Evolutionary conservation across 2,329 filamentous ascomycete genomes (phyloP).

Genomic region (Cladophialophora exuberans): DNA sequence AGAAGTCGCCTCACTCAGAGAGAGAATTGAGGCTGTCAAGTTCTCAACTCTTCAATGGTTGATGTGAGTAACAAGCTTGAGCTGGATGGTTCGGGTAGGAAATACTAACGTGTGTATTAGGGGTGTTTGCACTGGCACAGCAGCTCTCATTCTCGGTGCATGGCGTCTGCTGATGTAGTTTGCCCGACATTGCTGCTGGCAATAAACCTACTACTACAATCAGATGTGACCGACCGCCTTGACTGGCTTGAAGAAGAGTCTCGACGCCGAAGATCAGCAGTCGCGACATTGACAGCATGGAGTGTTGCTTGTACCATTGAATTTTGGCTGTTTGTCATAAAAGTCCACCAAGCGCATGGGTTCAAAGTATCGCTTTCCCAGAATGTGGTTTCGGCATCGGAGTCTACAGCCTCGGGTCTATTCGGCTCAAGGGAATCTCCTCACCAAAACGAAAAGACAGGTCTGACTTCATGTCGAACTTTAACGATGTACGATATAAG

Average conservation of each 20-base stretch:
- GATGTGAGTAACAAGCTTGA: constrained; percentile 69
- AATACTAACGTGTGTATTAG: constrained; percentile 43
- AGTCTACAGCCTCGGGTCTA: background rate
- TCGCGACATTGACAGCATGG: too few species aligned
- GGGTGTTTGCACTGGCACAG: constrained; percentile 69
- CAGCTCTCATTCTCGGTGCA: constrained; percentile 68
- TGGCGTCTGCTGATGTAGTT: constrained; percentile 67
- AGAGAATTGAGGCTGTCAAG: constrained; percentile 95
- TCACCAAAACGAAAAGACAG: background rate
- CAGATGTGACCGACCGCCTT: too few species aligned
- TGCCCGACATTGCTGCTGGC: background rate
- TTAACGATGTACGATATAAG: background rate
- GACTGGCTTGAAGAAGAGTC: too few species aligned
- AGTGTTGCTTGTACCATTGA: too few species aligned
- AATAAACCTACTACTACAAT: background rate
- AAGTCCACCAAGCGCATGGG: too few species aligned
- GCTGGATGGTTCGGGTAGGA: background rate
- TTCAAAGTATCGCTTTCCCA: background rate
- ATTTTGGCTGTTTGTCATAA: too few species aligned
- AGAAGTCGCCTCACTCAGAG: constrained; percentile 85
- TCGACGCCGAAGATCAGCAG: too few species aligned
- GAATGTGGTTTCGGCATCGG: too few species aligned
- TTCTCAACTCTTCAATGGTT: constrained; percentile 98
- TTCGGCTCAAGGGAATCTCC: background rate
- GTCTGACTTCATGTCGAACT: background rate